phyloP scores from a whole-genome alignment of 768 basidiomycete species.

The Leccinellum albellum region DNA sequence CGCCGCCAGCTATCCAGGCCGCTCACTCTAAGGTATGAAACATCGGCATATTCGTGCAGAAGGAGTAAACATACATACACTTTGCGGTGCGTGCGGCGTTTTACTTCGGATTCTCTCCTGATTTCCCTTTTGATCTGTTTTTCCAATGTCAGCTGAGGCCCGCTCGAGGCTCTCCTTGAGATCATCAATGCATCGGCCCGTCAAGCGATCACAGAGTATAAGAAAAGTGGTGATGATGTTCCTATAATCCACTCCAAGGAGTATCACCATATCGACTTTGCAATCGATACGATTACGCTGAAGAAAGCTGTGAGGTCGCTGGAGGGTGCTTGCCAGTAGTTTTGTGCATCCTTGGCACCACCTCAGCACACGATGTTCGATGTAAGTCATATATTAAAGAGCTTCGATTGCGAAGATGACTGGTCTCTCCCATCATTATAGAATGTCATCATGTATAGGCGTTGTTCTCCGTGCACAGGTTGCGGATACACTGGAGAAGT shows the following conservation, averaged over 20 bases:
- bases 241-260: slow-evolving; percentile 22
- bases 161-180: slow-evolving; percentile 17
- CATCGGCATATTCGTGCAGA: no score
- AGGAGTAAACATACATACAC: no score
- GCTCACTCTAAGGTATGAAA: no score
- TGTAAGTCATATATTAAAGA: slow-evolving; percentile 11
- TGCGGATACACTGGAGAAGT: slow-evolving; percentile 6
- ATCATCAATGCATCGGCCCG: slow-evolving; percentile 31
- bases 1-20: no score
- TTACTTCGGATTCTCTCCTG: not conserved
- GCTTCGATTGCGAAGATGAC: not conserved
- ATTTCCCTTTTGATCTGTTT: no score
- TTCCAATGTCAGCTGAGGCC: slow-evolving; percentile 17
- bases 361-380: slow-evolving; percentile 27
- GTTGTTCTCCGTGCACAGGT: not conserved
- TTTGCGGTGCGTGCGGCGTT: no score
- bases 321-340: slow-evolving; percentile 25
- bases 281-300: slow-evolving; percentile 10
- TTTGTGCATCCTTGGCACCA: slow-evolving; percentile 24
- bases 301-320: slow-evolving; percentile 27
- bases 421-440: not conserved
- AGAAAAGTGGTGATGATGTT: slow-evolving; percentile 17
- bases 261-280: slow-evolving; percentile 23
- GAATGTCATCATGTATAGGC: slow-evolving; percentile 17
- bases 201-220: slow-evolving; percentile 25